These are phyloP conservation scores for Apophysomyces variabilis DNA, from an alignment of 371 early-diverging fungal species.

Conservation along the genomic window DNA sequence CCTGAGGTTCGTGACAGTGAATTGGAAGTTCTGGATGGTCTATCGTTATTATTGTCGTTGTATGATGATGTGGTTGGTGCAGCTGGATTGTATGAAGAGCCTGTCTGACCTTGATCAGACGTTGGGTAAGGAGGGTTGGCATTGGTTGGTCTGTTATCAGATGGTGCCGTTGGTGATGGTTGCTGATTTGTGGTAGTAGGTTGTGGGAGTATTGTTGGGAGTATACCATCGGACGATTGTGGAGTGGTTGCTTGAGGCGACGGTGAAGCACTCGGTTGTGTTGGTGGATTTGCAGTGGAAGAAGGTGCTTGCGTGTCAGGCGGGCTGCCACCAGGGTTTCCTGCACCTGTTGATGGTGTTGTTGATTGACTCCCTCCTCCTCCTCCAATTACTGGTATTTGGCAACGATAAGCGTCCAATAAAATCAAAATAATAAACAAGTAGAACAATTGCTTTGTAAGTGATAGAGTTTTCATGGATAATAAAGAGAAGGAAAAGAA, in stretches of 20 bases:
- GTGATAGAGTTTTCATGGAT: background rate
- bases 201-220: background rate
- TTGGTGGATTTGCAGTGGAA: background rate
- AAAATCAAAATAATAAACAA: background rate
- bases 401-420: background rate
- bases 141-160: conserved; percentile 8
- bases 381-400: background rate
- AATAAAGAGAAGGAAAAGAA: background rate
- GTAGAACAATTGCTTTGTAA: background rate
- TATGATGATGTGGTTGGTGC: background rate
- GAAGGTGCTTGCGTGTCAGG: background rate
- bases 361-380: background rate
- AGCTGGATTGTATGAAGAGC: background rate
- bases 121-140: background rate
- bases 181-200: background rate
- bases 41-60: background rate
- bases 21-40: background rate
- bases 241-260: background rate
- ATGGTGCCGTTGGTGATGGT: background rate
- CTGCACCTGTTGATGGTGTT: background rate
- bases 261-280: background rate
- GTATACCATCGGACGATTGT: too few relatives aligned
- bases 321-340: background rate
- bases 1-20: background rate
- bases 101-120: background rate